phyloP scores from a whole-genome alignment of 2,329 filamentous ascomycete species.

The Cytospora piceicola region DNA sequence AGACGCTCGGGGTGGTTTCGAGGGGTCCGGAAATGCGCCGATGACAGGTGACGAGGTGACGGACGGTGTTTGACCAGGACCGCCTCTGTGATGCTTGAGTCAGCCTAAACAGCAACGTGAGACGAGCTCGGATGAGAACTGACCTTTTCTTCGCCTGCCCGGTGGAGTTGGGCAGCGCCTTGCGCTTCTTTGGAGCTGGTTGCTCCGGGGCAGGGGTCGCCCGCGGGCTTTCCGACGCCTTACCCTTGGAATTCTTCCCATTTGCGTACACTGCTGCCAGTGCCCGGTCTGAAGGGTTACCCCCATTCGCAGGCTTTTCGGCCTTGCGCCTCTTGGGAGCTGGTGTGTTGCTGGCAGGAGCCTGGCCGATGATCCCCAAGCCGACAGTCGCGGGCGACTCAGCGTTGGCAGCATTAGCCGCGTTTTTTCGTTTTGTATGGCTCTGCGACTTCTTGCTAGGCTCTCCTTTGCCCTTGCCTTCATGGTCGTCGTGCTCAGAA shows the following conservation, averaged over 20 bases:
- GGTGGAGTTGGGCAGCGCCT: slow-evolving; percentile 66
- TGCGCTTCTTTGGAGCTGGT: slow-evolving; percentile 68
- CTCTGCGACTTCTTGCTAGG: slow-evolving; percentile 65
- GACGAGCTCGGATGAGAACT: slow-evolving; percentile 35
- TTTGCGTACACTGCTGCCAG: slow-evolving; percentile 60
- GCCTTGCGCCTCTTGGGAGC: slow-evolving; percentile 79
- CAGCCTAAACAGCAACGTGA: slow-evolving; percentile 37
- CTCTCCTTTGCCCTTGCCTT: slow-evolving; percentile 53
- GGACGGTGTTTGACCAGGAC: slow-evolving; percentile 59
- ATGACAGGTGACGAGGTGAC: slow-evolving; percentile 77
- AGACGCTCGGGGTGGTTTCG: slow-evolving; percentile 56
- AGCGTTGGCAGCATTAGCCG: slow-evolving; percentile 39
- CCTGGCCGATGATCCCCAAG: slow-evolving; percentile 66
- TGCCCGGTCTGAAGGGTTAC: slow-evolving; percentile 67
- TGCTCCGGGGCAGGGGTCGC: slow-evolving; percentile 70
- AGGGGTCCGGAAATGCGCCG: slow-evolving; percentile 67
- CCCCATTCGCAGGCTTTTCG: slow-evolving; percentile 67
- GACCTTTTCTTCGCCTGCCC: slow-evolving; percentile 81
- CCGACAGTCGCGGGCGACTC: slow-evolving; percentile 51
- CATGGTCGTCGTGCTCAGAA: slow-evolving; percentile 77
- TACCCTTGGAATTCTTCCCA: slow-evolving; percentile 56
- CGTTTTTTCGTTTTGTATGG: slow-evolving; percentile 66
- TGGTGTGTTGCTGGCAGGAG: slow-evolving; percentile 53
- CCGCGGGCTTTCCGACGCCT: slow-evolving; percentile 64
- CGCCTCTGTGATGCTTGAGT: slow-evolving; percentile 37